These are phyloP conservation scores for Ligustrum vulgare DNA, from an alignment of 257 asterid genomes.

Conservation along the genomic window DNA sequence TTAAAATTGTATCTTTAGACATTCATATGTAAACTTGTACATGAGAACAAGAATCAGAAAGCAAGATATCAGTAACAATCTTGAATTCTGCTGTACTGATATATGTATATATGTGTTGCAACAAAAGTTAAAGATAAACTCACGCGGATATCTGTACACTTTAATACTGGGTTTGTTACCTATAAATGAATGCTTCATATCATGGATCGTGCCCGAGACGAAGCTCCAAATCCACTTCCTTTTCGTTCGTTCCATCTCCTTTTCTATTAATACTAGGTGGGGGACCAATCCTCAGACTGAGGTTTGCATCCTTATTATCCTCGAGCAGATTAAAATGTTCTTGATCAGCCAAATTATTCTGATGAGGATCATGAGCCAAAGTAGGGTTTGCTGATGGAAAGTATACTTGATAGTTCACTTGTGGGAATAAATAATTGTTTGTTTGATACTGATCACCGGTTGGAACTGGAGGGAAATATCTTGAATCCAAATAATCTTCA, in stretches of 20 bases:
- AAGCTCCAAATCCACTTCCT: conserved; percentile 42
- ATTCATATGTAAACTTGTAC: too few relatives aligned
- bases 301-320: not conserved
- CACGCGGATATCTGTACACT: not conserved
- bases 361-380: not conserved
- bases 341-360: not conserved
- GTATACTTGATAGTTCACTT: conserved; percentile 21
- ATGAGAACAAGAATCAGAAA: not conserved
- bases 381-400: conserved; percentile 29
- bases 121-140: not conserved
- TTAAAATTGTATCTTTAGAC: not conserved
- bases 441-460: conserved; percentile 2
- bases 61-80: not conserved
- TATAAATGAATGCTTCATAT: not conserved
- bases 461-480: not conserved
- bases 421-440: conserved; percentile 2
- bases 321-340: not conserved
- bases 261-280: not conserved
- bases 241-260: not conserved
- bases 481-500: conserved; percentile 7
- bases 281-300: conserved; percentile 14
- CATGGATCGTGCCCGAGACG: conserved; percentile 31
- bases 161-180: not conserved
- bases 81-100: not conserved
- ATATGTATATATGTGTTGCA: not conserved